These are phyloP conservation scores for Fraxinus greggii DNA, from an alignment of 305 asterid genomes.

Conservation along the genomic window DNA sequence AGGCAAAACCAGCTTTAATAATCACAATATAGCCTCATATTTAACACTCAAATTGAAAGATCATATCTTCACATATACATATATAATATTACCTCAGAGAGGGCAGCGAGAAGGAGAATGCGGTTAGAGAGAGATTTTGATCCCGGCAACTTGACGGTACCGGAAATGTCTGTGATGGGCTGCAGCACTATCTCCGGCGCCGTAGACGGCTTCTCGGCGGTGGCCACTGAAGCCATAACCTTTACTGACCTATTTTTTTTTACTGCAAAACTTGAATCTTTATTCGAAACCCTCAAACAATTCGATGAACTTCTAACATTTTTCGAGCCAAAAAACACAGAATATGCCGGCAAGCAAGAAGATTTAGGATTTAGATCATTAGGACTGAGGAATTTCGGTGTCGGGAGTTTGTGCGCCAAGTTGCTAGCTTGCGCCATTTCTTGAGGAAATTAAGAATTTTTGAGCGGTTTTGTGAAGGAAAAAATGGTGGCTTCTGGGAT, in stretches of 20 bases:
- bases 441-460: neutral
- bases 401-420: slow-evolving; percentile 43
- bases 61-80: neutral
- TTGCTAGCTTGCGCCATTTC: slow-evolving; percentile 59
- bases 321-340: slow-evolving; percentile 55
- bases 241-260: slow-evolving; percentile 30
- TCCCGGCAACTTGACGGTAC: slow-evolving; percentile 86
- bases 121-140: slow-evolving; percentile 97
- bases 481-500: neutral
- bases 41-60: neutral
- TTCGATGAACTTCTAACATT: slow-evolving; percentile 38
- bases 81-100: slow-evolving; percentile 66
- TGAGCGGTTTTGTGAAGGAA: neutral
- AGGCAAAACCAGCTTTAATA: neutral
- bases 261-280: slow-evolving; percentile 43
- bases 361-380: slow-evolving; percentile 34
- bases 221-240: slow-evolving; percentile 63
- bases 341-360: slow-evolving; percentile 36
- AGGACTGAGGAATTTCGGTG: slow-evolving; percentile 46
- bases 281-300: slow-evolving; percentile 39
- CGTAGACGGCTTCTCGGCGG: slow-evolving; percentile 71
- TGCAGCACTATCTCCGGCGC: slow-evolving; percentile 83
- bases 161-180: slow-evolving; percentile 84
- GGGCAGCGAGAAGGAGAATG: slow-evolving; percentile 92
- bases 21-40: neutral